A percentile compares a stretch with the other conserved stretches of the same genome.
phyloP scores from a whole-genome alignment of 768 basidiomycete genomes.

The Ramaria rubella region DNA sequence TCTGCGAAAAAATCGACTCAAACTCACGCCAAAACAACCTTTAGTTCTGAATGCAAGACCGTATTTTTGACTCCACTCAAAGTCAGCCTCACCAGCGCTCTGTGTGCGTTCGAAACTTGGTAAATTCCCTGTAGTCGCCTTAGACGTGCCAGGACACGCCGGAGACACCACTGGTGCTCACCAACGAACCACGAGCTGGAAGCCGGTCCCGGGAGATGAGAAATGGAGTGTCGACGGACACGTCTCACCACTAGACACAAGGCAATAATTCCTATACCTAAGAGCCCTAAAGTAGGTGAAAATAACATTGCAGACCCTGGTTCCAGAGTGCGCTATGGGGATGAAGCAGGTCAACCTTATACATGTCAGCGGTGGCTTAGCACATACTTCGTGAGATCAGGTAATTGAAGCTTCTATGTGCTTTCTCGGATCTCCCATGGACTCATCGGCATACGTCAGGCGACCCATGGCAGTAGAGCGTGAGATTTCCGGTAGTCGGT shows the following conservation, averaged over 20 bases:
- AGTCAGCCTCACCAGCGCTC: constrained; percentile 32
- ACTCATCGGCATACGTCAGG: no score
- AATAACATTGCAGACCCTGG: no score
- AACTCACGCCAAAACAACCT: constrained; percentile 42
- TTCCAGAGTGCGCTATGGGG: no score
- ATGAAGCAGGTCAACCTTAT: no score
- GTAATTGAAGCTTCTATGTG: not conserved
- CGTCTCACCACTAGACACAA: not conserved
- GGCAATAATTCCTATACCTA: no score
- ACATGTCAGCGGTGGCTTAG: not conserved
- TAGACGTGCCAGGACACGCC: not conserved
- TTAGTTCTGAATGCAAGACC: constrained; percentile 47
- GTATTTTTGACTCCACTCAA: constrained; percentile 44
- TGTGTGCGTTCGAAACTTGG: constrained; percentile 1
- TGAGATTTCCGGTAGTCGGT: no score
- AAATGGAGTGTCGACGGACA: not conserved
- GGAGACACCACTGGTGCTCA: not conserved
- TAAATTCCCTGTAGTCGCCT: not conserved
- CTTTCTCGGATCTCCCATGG: no score
- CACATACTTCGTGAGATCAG: not conserved
- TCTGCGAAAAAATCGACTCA: not conserved
- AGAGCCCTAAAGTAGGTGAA: no score
- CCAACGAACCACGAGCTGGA: constrained; percentile 1
- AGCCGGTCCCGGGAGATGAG: not conserved
- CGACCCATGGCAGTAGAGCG: no score